Evolutionary conservation across 2,329 filamentous ascomycete genomes (phyloP), one percentile per base, ranked within the genome.

Genomic region (Bipolaris zeicola): DNA sequence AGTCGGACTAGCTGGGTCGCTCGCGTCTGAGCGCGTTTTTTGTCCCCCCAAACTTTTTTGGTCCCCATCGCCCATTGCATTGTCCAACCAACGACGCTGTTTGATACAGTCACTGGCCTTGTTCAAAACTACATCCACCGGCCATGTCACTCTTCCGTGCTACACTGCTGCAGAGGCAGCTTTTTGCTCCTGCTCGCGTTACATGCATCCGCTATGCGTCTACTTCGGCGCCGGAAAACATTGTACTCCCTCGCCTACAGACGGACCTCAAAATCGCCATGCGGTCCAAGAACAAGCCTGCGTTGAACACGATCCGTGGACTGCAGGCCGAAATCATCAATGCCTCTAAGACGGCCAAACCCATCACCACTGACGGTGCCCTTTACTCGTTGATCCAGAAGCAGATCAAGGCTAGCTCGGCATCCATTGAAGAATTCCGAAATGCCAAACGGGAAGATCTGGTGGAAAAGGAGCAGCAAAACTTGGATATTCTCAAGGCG

Each of bases 281-380:
- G 75, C 76, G 77, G 56, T 66, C 76, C n/a, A 81, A 81, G 67
- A 78, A 82, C 67, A 79, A 77, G 24, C 79, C 85, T 24, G 86
- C 88, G 2, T 84, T 93, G 24, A 79, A 83, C 37, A 89, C 91
- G 36, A 82, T 94, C 46, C 88, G 90, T 64, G 76, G 82, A 38
- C 78, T 93, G 60, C 82, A 93, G 62, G 82, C 89, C 31, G 84
- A 89, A 60, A 86, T 89, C 59, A 87, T 88, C 65, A 93, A 92
- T 76, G 87, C 89, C 33, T 88, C 87, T 72, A 93, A 93, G 77
- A 91, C 89, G 13, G 71, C 82, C 37, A 80, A 79, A 37, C 90
- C 90, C n/a, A 85, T 93, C 69, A 80, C 79, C 52, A 90, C 86
- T 20, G 89, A 94, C 74, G 82, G 84, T 61, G 85, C 89, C 68